Conservation (phyloP, 345 rosid genomes). For the Pelargonium nanum region DNA sequence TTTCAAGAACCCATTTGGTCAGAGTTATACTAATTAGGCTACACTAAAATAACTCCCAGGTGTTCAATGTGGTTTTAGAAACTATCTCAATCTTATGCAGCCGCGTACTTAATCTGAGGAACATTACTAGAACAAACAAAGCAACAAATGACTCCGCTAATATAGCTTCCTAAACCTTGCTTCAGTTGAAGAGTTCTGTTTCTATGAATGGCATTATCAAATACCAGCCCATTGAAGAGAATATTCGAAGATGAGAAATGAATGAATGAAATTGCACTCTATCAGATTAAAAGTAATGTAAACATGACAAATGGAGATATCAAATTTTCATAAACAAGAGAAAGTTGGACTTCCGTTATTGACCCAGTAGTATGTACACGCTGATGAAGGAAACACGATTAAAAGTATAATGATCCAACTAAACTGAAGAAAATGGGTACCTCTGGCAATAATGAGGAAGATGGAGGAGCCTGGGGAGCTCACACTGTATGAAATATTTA, state of each 20-base stretch:
- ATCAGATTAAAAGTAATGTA: not conserved
- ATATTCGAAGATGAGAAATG: not conserved
- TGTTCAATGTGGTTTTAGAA: not conserved
- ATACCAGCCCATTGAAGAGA: not conserved
- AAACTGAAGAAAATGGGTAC: not conserved
- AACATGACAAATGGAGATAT: not conserved
- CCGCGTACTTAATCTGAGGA: not conserved
- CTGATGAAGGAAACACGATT: too few relatives aligned
- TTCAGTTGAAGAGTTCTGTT: not conserved
- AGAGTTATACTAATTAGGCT: not conserved
- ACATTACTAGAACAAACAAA: not conserved
- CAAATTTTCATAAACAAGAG: not conserved
- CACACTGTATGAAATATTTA: constrained; percentile 58
- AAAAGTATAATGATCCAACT: too few relatives aligned
- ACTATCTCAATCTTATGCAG: not conserved
- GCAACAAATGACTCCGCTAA: not conserved
- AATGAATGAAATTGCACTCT: not conserved
- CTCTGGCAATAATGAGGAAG: constrained; percentile 30
- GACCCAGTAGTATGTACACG: not conserved
- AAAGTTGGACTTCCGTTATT: not conserved
- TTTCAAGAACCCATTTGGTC: not conserved
- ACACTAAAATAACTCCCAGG: not conserved
- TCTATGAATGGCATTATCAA: not conserved
- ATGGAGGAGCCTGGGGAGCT: constrained; percentile 47
- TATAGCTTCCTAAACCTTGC: not conserved